Percentiles rank a stretch among this genome's conserved stretches.
These are phyloP conservation scores for Aspergillus cristatus DNA, from an alignment of 495 filamentous ascomycete species.

Conservation along the genomic window DNA sequence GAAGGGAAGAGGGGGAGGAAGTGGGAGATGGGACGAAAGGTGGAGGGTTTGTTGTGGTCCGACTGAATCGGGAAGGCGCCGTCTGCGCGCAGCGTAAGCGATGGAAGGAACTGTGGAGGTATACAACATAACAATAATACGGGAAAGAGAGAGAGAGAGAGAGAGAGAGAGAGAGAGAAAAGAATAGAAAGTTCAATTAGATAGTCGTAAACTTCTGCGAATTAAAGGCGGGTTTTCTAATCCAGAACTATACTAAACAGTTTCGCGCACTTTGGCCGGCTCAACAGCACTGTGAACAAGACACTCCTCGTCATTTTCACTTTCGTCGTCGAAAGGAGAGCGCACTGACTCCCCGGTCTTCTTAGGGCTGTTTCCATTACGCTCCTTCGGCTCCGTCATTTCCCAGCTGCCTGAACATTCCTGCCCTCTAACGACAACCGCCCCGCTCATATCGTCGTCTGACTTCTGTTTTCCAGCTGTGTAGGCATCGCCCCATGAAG, in stretches of 20 bases:
- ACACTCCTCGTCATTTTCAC: slow-evolving; percentile 24
- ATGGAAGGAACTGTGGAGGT: too few relatives aligned
- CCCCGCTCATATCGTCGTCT: slow-evolving; percentile 10
- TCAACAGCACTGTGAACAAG: slow-evolving; percentile 16
- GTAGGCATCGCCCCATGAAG: slow-evolving; percentile 18
- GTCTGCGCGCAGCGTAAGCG: neutral
- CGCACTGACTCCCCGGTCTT: neutral
- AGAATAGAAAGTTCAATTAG: slow-evolving; percentile 1
- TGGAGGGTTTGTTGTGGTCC: neutral
- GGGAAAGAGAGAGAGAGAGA: neutral
- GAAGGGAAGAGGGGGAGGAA: slow-evolving; percentile 1
- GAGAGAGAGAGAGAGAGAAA: neutral
- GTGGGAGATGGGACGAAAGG: neutral
- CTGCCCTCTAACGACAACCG: slow-evolving; percentile 23
- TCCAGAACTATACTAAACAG: slow-evolving; percentile 16
- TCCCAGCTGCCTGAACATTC: slow-evolving; percentile 48
- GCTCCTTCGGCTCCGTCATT: slow-evolving; percentile 24
- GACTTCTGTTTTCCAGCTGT: slow-evolving; percentile 7
- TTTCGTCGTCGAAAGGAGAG: slow-evolving; percentile 10
- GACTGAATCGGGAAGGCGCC: neutral
- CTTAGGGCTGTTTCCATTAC: slow-evolving; percentile 1
- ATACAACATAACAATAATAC: too few relatives aligned
- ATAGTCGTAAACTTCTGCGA: too few relatives aligned
- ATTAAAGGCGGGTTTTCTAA: neutral
- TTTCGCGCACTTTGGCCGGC: slow-evolving; percentile 26